These are phyloP conservation scores for Fomitopsis betulina DNA, from an alignment of 1,284 basidiomycete genomes.

Conservation along the genomic window DNA sequence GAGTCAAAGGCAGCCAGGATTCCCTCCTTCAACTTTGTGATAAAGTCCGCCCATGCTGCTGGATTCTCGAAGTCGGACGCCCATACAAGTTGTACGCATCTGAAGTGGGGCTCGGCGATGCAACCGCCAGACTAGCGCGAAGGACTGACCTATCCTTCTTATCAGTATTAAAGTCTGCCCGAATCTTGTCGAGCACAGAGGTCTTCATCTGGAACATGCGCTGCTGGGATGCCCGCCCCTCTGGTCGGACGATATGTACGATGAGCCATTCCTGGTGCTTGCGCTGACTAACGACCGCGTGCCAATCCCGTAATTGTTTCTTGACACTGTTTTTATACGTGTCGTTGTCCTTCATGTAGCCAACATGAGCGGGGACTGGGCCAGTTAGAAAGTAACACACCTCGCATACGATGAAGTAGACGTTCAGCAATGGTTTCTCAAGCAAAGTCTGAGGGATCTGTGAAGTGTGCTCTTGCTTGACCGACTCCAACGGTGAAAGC, in stretches of 20 bases:
- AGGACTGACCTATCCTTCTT: conserved; percentile 78
- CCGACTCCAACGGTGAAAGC: conserved; percentile 65
- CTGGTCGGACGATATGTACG: conserved; percentile 75
- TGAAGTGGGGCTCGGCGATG: conserved; percentile 24
- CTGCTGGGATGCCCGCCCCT: conserved; percentile 51
- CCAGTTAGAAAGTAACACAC: conserved; percentile 36
- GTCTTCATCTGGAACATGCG: conserved; percentile 81
- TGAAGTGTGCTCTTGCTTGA: conserved; percentile 69
- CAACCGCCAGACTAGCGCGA: background rate
- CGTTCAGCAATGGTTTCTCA: conserved; percentile 80
- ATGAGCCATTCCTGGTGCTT: conserved; percentile 90
- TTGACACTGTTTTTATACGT: conserved; percentile 74
- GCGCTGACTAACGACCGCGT: conserved; percentile 58
- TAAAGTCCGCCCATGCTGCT: conserved; percentile 84
- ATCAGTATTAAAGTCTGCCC: conserved; percentile 87
- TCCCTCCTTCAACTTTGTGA: conserved; percentile 88
- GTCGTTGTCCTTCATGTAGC: conserved; percentile 68
- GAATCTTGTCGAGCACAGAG: conserved; percentile 86
- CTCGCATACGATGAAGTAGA: conserved; percentile 86
- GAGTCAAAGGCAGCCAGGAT: conserved; percentile 79
- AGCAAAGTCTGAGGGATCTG: conserved; percentile 78
- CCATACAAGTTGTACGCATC: conserved; percentile 81
- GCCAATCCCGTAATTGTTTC: conserved; percentile 92
- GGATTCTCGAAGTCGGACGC: conserved; percentile 68
- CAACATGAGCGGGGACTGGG: background rate